Evolutionary conservation across 306 rosid species (phyloP).

Genomic region (Lablab purpureus): DNA sequence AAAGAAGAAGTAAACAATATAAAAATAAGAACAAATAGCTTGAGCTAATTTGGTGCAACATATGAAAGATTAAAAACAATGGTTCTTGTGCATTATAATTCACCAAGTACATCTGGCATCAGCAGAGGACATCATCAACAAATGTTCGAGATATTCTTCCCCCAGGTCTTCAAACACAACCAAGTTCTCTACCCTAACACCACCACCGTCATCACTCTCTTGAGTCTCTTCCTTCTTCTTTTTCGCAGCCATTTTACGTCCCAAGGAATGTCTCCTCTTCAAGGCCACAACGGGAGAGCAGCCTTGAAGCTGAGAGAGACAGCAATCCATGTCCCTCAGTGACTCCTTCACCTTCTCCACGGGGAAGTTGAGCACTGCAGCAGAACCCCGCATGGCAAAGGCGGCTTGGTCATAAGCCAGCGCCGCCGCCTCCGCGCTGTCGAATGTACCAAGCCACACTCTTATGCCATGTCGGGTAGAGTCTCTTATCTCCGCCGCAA

Average conservation of each 20-base stretch:
- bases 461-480: constrained; percentile 63
- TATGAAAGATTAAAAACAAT: background rate
- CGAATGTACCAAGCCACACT: constrained; percentile 98
- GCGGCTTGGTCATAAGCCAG: constrained; percentile 97
- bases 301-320: constrained; percentile 31
- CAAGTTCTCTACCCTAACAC: constrained; percentile 58
- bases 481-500: constrained; percentile 95
- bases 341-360: constrained; percentile 81
- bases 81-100: background rate
- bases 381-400: constrained; percentile 76
- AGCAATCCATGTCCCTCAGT: constrained; percentile 63
- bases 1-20: background rate
- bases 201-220: background rate
- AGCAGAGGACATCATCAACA: constrained; percentile 61
- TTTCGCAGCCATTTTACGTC: constrained; percentile 66
- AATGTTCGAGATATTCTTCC: constrained; percentile 84
- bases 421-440: constrained; percentile 96
- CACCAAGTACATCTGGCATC: constrained; percentile 44
- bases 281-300: constrained; percentile 95
- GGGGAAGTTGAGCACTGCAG: constrained; percentile 85
- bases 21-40: background rate
- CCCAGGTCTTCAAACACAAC: constrained; percentile 93
- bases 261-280: constrained; percentile 85
- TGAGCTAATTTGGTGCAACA: background rate
- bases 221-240: constrained; percentile 50